These are phyloP conservation scores for Ganoderma multipileum DNA, from an alignment of 1,284 basidiomycete genomes.

Conservation along the genomic window DNA sequence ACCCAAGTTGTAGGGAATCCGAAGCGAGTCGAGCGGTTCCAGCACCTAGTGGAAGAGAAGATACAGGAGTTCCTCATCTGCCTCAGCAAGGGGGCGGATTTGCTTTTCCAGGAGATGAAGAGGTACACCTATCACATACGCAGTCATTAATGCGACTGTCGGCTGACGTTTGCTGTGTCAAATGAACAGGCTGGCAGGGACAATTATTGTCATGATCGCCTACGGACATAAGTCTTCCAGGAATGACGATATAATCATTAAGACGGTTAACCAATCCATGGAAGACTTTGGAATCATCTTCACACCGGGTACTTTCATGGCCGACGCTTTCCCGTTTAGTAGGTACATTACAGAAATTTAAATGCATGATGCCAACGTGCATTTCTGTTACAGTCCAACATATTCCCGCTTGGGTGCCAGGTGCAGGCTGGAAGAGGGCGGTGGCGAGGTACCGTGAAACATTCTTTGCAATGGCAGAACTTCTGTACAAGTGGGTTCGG, in stretches of 20 bases:
- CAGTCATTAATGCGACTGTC: not conserved
- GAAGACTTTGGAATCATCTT: constrained; percentile 37
- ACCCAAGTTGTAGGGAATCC: constrained; percentile 37
- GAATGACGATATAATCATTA: constrained; percentile 40
- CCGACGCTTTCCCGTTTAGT: constrained; percentile 41
- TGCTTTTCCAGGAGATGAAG: constrained; percentile 34
- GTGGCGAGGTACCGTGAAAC: constrained; percentile 29
- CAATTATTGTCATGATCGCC: constrained; percentile 42
- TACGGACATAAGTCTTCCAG: constrained; percentile 44
- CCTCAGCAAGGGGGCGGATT: constrained; percentile 30
- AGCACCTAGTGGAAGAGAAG: constrained; percentile 35
- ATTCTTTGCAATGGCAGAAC: constrained; percentile 32
- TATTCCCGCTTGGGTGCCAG: constrained; percentile 41
- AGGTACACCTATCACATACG: constrained; percentile 30
- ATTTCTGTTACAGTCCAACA: constrained; percentile 14
- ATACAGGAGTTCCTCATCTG: constrained; percentile 32
- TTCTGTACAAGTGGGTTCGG: constrained; percentile 34
- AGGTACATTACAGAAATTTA: constrained; percentile 12
- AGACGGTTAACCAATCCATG: constrained; percentile 40
- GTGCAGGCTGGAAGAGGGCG: constrained; percentile 35
- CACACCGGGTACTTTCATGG: constrained; percentile 40
- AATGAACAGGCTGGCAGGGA: constrained; percentile 37
- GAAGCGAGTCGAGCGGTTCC: constrained; percentile 36
- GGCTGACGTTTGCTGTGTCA: constrained; percentile 12
- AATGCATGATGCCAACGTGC: constrained; percentile 13